Evolutionary conservation across 129 eudicot genomes (phyloP).

Genomic region (Artemisia argyi): DNA sequence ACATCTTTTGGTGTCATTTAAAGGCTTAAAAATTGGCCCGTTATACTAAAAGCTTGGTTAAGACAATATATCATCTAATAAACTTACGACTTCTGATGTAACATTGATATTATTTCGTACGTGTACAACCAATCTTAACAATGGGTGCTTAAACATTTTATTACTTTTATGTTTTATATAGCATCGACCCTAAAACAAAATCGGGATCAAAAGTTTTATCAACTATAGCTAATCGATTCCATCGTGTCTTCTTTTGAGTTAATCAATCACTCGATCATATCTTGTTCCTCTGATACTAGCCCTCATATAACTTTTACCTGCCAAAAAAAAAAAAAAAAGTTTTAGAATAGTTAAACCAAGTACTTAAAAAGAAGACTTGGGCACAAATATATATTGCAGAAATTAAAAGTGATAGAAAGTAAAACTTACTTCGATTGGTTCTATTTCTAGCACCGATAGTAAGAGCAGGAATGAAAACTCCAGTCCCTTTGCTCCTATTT

Average conservation of each 20-base stretch:
- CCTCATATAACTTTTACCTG: slow-evolving; percentile 32
- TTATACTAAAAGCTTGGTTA: too few species aligned
- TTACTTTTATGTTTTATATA: too few species aligned
- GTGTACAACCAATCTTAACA: too few species aligned
- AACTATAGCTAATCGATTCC: too few species aligned
- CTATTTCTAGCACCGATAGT: slow-evolving; percentile 4
- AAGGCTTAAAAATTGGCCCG: too few species aligned
- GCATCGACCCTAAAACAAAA: too few species aligned
- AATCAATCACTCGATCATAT: slow-evolving; percentile 19
- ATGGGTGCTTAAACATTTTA: too few species aligned
- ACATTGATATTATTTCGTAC: too few species aligned
- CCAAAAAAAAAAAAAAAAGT: neutral
- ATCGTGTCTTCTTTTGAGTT: neutral
- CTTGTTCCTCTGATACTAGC: slow-evolving; percentile 21
- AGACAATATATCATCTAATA: too few species aligned
- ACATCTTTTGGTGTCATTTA: too few species aligned
- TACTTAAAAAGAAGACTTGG: neutral
- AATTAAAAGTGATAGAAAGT: neutral
- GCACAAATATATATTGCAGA: neutral
- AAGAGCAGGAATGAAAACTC: slow-evolving; percentile 53
- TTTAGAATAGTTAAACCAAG: neutral
- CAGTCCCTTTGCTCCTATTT: slow-evolving; percentile 47
- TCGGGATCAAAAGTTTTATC: too few species aligned
- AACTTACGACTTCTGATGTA: too few species aligned
- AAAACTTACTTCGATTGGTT: slow-evolving; percentile 30